These are phyloP conservation scores for Diospyros kaki DNA, from an alignment of 148 eudicot genomes.

Conservation along the genomic window DNA sequence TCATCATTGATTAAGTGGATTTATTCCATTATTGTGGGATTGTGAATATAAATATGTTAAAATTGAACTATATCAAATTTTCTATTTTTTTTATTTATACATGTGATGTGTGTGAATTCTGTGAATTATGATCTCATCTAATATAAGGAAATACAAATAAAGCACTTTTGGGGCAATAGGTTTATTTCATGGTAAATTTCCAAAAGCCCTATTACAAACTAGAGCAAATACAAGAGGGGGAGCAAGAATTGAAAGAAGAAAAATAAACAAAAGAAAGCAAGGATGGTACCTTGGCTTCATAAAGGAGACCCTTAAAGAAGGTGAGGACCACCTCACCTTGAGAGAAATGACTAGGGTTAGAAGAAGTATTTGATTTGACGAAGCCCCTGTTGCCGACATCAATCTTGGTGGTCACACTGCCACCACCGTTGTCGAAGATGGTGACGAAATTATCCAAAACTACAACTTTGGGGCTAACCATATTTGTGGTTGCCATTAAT, in stretches of 20 bases:
- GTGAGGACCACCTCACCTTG: slow-evolving; percentile 33
- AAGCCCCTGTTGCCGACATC: slow-evolving; percentile 12
- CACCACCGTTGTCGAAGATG: slow-evolving; percentile 12
- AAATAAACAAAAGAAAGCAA: not conserved
- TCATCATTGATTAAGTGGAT: no score
- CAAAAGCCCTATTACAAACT: not conserved
- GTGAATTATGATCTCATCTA: no score
- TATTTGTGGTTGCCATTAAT: not conserved
- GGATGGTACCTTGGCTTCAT: slow-evolving; percentile 28
- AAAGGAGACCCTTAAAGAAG: slow-evolving; percentile 15
- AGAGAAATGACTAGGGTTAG: slow-evolving; percentile 19
- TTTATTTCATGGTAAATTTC: not conserved
- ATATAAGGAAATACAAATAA: no score
- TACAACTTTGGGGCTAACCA: slow-evolving; percentile 21
- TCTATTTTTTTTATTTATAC: no score
- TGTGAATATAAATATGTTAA: no score
- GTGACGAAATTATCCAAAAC: slow-evolving; percentile 21
- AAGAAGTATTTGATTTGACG: slow-evolving; percentile 1
- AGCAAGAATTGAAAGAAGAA: not conserved
- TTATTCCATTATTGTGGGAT: no score
- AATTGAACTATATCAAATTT: no score
- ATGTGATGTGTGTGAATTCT: no score
- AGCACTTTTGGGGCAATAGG: no score
- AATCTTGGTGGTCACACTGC: slow-evolving; percentile 10
- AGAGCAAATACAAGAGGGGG: no score